These are phyloP conservation scores for Clarireedia monteithiana DNA, from an alignment of 2,329 filamentous ascomycete genomes.

Conservation along the genomic window DNA sequence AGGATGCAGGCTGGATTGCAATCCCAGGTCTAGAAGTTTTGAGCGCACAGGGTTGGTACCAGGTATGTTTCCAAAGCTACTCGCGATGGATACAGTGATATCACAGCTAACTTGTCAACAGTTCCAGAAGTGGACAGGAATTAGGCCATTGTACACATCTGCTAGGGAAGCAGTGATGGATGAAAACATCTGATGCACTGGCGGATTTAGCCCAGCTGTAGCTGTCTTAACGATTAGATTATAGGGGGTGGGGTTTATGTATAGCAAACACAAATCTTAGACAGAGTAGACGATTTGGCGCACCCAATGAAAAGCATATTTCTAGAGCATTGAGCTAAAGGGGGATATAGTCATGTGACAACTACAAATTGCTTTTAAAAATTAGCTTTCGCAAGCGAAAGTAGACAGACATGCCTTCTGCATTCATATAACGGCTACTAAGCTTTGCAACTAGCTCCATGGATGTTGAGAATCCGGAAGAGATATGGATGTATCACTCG, in stretches of 20 bases:
- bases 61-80: conserved; percentile 46
- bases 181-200: conserved; percentile 2
- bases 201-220: background rate
- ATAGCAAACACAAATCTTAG: background rate
- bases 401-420: too few relatives aligned
- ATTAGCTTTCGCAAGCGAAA: too few relatives aligned
- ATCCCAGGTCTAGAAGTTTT: conserved; percentile 86
- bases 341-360: too few relatives aligned
- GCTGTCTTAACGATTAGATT: background rate
- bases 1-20: conserved; percentile 69
- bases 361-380: too few relatives aligned
- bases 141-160: conserved; percentile 63
- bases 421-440: too few relatives aligned
- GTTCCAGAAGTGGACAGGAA: conserved; percentile 81
- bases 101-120: conserved; percentile 27
- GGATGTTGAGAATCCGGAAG: too few relatives aligned
- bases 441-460: too few relatives aligned
- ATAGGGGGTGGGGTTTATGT: background rate
- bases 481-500: too few relatives aligned
- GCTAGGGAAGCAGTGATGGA: conserved; percentile 53
- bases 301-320: background rate
- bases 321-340: too few relatives aligned
- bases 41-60: conserved; percentile 81
- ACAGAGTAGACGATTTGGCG: background rate
- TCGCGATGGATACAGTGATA: conserved; percentile 17